A percentile compares a stretch with the other conserved stretches of the same genome.
These are phyloP conservation scores for Thraustotheca clavata DNA, from an alignment of 352 stramenopile genomes.

Conservation along the genomic window DNA sequence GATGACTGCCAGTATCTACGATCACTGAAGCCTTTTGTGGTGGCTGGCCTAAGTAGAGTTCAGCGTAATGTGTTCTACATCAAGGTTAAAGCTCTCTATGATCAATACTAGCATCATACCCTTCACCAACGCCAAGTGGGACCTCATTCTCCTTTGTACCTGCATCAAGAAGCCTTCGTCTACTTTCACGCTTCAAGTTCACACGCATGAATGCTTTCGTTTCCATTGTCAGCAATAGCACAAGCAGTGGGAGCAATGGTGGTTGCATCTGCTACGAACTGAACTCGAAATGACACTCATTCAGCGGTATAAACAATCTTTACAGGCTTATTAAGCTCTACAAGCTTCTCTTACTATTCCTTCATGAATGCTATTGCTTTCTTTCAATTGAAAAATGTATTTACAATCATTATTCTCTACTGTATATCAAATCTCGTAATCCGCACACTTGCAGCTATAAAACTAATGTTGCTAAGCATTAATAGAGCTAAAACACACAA, in stretches of 20 bases:
- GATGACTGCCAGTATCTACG: slow-evolving; percentile 71
- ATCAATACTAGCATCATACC: slow-evolving; percentile 25
- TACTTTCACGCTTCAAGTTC: neutral
- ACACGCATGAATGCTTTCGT: slow-evolving; percentile 1
- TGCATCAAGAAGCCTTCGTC: slow-evolving; percentile 31
- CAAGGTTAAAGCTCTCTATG: slow-evolving; percentile 8
- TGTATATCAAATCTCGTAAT: too few relatives aligned
- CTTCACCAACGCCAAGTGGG: slow-evolving; percentile 55
- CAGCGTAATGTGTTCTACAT: slow-evolving; percentile 68
- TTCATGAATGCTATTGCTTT: too few relatives aligned
- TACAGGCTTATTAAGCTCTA: too few relatives aligned
- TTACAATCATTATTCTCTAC: too few relatives aligned
- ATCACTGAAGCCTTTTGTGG: slow-evolving; percentile 79
- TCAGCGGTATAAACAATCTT: too few relatives aligned
- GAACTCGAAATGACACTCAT: neutral
- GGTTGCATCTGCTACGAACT: neutral
- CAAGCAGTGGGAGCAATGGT: neutral
- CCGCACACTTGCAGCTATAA: too few relatives aligned
- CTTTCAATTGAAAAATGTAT: too few relatives aligned
- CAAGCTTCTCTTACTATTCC: too few relatives aligned
- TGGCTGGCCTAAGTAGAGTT: slow-evolving; percentile 72
- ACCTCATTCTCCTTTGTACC: too few relatives aligned
- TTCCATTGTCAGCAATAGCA: too few relatives aligned
- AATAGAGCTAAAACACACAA: too few relatives aligned
- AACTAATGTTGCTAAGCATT: too few relatives aligned